These are phyloP conservation scores for Ascobolus immersus DNA, from an alignment of 495 filamentous ascomycete genomes.

Conservation along the genomic window DNA sequence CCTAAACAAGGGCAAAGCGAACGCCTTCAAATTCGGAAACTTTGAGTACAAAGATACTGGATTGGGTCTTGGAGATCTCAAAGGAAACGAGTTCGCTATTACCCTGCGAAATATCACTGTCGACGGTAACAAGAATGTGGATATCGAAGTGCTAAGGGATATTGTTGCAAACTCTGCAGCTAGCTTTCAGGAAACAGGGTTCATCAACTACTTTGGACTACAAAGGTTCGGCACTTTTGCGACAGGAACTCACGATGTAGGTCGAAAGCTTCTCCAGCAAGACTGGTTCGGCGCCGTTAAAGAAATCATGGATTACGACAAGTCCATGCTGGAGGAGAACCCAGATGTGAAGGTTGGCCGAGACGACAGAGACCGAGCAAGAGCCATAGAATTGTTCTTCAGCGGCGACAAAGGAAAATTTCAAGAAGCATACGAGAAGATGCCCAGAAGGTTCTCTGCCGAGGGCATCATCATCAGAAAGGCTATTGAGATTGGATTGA, in stretches of 20 bases:
- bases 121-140: conserved; percentile 18
- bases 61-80: conserved; percentile 56
- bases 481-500: background rate
- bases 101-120: conserved; percentile 35
- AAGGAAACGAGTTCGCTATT: conserved; percentile 77
- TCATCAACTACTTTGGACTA: conserved; percentile 89
- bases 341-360: conserved; percentile 23
- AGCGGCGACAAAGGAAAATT: conserved; percentile 23
- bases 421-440: conserved; percentile 30
- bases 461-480: conserved; percentile 48
- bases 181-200: conserved; percentile 37
- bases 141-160: conserved; percentile 14
- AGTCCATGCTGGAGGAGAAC: conserved; percentile 18
- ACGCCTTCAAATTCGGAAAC: conserved; percentile 33
- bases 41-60: conserved; percentile 45
- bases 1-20: conserved; percentile 25
- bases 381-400: conserved; percentile 46
- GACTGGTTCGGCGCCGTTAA: conserved; percentile 58
- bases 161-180: conserved; percentile 30
- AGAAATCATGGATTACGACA: conserved; percentile 39
- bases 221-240: conserved; percentile 78
- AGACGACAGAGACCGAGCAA: conserved; percentile 54
- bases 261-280: conserved; percentile 54
- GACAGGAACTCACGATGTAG: conserved; percentile 55
- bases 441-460: conserved; percentile 64